phyloP scores from a whole-genome alignment of 306 rosid species.

The Acacia acuminata region DNA sequence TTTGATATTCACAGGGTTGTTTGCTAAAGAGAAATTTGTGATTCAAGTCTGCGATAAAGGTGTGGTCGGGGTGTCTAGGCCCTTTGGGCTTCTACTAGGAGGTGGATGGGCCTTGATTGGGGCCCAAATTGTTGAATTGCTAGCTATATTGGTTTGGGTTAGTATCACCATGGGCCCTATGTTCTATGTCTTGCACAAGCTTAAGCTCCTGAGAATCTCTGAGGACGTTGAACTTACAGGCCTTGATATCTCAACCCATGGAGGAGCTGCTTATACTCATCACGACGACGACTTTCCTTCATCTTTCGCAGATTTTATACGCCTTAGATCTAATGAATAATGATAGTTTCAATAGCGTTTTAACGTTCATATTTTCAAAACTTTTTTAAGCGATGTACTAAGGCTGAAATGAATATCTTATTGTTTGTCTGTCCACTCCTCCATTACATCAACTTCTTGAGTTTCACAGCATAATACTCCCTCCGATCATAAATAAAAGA shows the following conservation, averaged over 20 bases:
- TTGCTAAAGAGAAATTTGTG: slow-evolving; percentile 68
- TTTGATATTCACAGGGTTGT: slow-evolving; percentile 72
- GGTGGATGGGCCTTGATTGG: slow-evolving; percentile 76
- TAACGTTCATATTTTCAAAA: not conserved
- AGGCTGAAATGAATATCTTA: not conserved
- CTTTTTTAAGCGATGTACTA: not conserved
- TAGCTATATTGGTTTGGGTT: slow-evolving; percentile 64
- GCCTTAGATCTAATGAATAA: slow-evolving; percentile 8
- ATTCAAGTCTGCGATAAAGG: slow-evolving; percentile 51
- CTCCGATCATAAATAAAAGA: no score
- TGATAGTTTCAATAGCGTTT: not conserved
- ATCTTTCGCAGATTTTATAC: slow-evolving; percentile 40
- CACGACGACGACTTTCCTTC: slow-evolving; percentile 34
- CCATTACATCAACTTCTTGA: not conserved
- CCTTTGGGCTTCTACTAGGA: slow-evolving; percentile 67
- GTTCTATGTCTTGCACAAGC: slow-evolving; percentile 55
- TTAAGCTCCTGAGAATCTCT: slow-evolving; percentile 53
- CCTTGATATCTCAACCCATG: slow-evolving; percentile 72
- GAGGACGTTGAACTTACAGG: slow-evolving; percentile 59
- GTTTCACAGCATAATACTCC: not conserved
- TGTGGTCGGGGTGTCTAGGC: slow-evolving; percentile 35
- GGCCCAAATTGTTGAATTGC: slow-evolving; percentile 58
- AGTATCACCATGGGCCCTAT: slow-evolving; percentile 73
- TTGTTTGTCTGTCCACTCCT: not conserved
- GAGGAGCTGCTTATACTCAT: slow-evolving; percentile 64